A percentile compares a stretch with the other conserved stretches of the same genome.
phyloP scores from a whole-genome alignment of 2,329 filamentous ascomycete species.

The Aspergillus puulaauensis region DNA sequence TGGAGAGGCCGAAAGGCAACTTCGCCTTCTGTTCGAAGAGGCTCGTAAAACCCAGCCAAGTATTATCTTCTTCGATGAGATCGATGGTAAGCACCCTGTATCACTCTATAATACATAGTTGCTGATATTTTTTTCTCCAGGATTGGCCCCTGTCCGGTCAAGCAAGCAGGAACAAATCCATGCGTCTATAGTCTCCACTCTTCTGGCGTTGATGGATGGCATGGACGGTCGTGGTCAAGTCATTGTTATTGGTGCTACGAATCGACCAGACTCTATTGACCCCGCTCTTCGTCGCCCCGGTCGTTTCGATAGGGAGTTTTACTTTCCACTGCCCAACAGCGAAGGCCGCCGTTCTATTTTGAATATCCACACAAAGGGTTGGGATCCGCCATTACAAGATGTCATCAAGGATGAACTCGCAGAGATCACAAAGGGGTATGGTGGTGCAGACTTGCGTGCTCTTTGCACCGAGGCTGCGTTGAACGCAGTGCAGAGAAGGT shows the following conservation, averaged over 20 bases:
- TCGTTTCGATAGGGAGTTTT: constrained; percentile 95
- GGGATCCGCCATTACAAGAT: constrained; percentile 73
- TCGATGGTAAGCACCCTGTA: constrained; percentile 65
- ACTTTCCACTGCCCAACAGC: constrained; percentile 86
- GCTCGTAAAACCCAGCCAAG: constrained; percentile 93
- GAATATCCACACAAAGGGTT: constrained; percentile 92
- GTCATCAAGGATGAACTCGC: constrained; percentile 79
- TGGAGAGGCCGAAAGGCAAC: constrained; percentile 92
- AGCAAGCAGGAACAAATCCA: constrained; percentile 99
- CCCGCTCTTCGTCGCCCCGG: constrained; percentile 91
- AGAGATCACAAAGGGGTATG: constrained; percentile 90
- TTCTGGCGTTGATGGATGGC: constrained; percentile 93
- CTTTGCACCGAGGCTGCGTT: constrained; percentile 94
- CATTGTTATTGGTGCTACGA: constrained; percentile 98
- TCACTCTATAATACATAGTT: neutral
- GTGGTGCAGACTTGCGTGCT: constrained; percentile 89
- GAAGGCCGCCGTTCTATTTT: constrained; percentile 81
- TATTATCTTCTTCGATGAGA: constrained; percentile 99
- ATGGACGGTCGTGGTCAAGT: constrained; percentile 99
- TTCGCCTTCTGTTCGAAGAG: constrained; percentile 91
- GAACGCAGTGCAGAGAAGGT: constrained; percentile 92
- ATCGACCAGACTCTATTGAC: constrained; percentile 93
- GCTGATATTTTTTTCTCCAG: constrained; percentile 24
- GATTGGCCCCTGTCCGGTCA: constrained; percentile 85
- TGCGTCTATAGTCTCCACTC: constrained; percentile 91